phyloP scores from a whole-genome alignment of 805 yeast species.

The Kregervanrija fluxuum region DNA sequence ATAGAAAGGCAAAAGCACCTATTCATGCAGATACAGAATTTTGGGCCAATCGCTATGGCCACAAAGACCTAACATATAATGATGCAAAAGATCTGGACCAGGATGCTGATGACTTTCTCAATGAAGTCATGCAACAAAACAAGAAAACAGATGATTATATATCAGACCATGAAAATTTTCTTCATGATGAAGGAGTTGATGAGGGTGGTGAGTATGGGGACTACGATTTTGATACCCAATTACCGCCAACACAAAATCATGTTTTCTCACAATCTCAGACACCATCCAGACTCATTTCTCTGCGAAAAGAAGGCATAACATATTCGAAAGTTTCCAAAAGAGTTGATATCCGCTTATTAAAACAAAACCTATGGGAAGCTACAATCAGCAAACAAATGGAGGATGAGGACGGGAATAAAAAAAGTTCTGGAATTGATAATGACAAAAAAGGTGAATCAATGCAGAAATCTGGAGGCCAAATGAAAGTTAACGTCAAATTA shows the following conservation, averaged over 20 bases:
- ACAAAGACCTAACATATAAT: constrained; percentile 19
- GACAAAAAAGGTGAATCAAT: neutral
- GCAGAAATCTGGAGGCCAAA: neutral
- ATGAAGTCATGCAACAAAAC: constrained; percentile 8
- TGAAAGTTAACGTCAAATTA: constrained; percentile 11
- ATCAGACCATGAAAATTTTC: neutral
- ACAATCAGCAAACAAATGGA: constrained; percentile 16
- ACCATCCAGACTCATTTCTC: neutral
- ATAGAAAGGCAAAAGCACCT: neutral
- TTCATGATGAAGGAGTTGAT: constrained; percentile 20
- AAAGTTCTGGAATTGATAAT: neutral
- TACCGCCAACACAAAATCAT: neutral
- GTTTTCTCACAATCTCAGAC: neutral
- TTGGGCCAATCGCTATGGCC: constrained; percentile 60
- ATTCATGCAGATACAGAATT: constrained; percentile 52
- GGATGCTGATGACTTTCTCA: constrained; percentile 11
- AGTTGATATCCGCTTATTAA: constrained; percentile 67
- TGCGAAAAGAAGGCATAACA: constrained; percentile 36
- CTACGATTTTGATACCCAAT: constrained; percentile 9
- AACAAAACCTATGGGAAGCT: constrained; percentile 69
- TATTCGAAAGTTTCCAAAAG: constrained; percentile 70
- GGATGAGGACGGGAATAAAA: constrained; percentile 4
- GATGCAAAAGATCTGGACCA: constrained; percentile 21
- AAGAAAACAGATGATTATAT: constrained; percentile 12
- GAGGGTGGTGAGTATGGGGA: constrained; percentile 26